These are phyloP conservation scores for Boletellus ananiceps DNA, from an alignment of 768 basidiomycete genomes.

Conservation along the genomic window DNA sequence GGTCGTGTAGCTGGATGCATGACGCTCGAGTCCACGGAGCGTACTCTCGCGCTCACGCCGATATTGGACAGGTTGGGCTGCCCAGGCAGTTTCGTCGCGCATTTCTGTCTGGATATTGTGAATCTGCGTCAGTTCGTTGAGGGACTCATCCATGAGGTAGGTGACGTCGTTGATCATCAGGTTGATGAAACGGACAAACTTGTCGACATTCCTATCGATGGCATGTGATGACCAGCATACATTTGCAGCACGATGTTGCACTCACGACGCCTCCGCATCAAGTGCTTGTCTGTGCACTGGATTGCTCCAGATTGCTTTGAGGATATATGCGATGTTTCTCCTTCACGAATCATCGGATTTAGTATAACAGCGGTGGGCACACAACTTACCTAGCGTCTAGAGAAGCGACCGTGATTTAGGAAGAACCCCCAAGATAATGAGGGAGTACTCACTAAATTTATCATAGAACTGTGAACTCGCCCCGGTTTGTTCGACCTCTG, in stretches of 20 bases:
- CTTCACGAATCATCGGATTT: slow-evolving; percentile 37
- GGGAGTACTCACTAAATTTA: slow-evolving; percentile 74
- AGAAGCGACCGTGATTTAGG: background rate
- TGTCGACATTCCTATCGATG: slow-evolving; percentile 68
- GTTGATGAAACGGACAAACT: slow-evolving; percentile 94
- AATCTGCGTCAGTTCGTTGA: slow-evolving; percentile 85
- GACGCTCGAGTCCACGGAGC: slow-evolving; percentile 75
- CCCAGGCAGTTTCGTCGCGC: slow-evolving; percentile 70
- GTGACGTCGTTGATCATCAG: slow-evolving; percentile 99
- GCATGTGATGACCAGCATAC: slow-evolving; percentile 1
- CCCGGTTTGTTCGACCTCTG: slow-evolving; percentile 96
- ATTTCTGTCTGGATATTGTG: slow-evolving; percentile 83
- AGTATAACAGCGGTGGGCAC: background rate
- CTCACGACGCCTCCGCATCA: slow-evolving; percentile 71
- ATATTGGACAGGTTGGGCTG: slow-evolving; percentile 57
- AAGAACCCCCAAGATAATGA: slow-evolving; percentile 5
- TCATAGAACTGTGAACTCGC: slow-evolving; percentile 98
- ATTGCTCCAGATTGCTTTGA: slow-evolving; percentile 91
- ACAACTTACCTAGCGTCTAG: slow-evolving; percentile 50
- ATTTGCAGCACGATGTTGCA: slow-evolving; percentile 3
- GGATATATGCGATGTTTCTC: slow-evolving; percentile 80
- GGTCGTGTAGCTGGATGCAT: slow-evolving; percentile 81
- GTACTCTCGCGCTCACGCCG: slow-evolving; percentile 80
- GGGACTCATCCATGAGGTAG: slow-evolving; percentile 94
- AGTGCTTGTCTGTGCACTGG: slow-evolving; percentile 84